Evolutionary conservation across 805 yeast genomes (phyloP), one percentile per base, ranked within the genome.

Genomic region (Wickerhamomyces tratensis): DNA sequence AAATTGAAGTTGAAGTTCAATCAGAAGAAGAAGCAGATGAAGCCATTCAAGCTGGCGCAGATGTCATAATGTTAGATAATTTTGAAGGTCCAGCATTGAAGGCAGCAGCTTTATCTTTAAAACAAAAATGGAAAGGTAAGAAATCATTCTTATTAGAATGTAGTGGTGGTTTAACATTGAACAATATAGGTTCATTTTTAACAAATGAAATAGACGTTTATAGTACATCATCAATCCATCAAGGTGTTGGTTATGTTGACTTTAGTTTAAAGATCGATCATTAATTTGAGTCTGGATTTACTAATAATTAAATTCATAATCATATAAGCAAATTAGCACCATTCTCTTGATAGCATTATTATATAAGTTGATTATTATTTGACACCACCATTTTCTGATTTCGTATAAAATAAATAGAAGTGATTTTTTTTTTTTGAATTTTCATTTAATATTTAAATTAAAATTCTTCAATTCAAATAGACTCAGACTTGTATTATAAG

Each of bases 11-110:
- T 33, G 98, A 89, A 62, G 89, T 88, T 45, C 88, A 86, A 59
- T 68, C 74, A 44, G 95, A 85, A 58, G 76, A 64, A 6, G 96
- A 88, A 54, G 98, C 98, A 2, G 69, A 74, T 49, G 97, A 91
- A 59, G 98, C 98, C 26, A 91, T 91, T 53, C 76, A 68, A 13
- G 95, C 97, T 2, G 97, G 98, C 11, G 97, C 97, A 1, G 98
- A 89, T 61, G 85, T 91, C 20, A 82, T 91, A 46, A 89, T 89
- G 98, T 72, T 89, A 56, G 98, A 89, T 57, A 89, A 89, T 60
- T 91, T 91, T 61, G 58, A 70, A 5, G 86, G 87, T 3, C 74
- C 70, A 1, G 82, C 71, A 14, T 67, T 89, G 45, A 77, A 74
- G 47, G 50, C 57, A 0, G 91, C 82, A 15, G 95, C 96, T 1